phyloP scores from a whole-genome alignment of 257 asterid species.

The Haberlea rhodopensis region DNA sequence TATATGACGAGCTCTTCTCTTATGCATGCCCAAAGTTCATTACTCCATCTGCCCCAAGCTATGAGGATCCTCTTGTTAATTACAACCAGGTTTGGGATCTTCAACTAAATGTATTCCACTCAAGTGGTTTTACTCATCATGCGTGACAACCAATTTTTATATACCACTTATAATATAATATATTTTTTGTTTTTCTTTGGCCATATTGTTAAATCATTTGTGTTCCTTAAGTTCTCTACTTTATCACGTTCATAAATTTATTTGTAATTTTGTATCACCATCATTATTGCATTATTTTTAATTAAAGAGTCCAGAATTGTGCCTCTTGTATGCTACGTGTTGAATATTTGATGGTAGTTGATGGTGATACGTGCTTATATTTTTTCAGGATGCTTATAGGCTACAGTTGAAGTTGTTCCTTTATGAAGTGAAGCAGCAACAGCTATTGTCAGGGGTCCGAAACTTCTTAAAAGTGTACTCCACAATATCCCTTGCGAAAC shows the following conservation, averaged over 20 bases:
- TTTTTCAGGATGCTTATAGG: conserved; percentile 79
- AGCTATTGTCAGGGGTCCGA: conserved; percentile 70
- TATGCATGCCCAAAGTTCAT: conserved; percentile 98
- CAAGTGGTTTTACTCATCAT: not conserved
- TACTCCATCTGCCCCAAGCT: conserved; percentile 94
- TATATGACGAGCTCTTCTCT: conserved; percentile 94
- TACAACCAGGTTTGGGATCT: conserved; percentile 76
- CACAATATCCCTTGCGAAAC: conserved; percentile 76
- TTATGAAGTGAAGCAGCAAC: conserved; percentile 95
- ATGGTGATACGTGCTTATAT: conserved; percentile 8
- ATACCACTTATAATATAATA: not conserved
- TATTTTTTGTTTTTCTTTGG: not conserved
- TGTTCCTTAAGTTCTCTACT: too few relatives aligned
- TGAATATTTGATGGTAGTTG: not conserved
- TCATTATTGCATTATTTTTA: not conserved
- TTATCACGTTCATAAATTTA: too few relatives aligned
- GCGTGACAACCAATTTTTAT: too few relatives aligned
- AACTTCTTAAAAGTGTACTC: conserved; percentile 84
- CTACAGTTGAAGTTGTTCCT: conserved; percentile 82
- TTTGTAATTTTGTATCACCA: too few relatives aligned
- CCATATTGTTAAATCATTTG: not conserved
- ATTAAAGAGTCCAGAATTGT: not conserved
- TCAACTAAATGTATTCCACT: not conserved
- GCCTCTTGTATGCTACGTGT: not conserved
- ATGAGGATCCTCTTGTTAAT: conserved; percentile 93